Conservation (phyloP, 1,139 yeast species). For the Kurtzmaniella quercitrusa region DNA sequence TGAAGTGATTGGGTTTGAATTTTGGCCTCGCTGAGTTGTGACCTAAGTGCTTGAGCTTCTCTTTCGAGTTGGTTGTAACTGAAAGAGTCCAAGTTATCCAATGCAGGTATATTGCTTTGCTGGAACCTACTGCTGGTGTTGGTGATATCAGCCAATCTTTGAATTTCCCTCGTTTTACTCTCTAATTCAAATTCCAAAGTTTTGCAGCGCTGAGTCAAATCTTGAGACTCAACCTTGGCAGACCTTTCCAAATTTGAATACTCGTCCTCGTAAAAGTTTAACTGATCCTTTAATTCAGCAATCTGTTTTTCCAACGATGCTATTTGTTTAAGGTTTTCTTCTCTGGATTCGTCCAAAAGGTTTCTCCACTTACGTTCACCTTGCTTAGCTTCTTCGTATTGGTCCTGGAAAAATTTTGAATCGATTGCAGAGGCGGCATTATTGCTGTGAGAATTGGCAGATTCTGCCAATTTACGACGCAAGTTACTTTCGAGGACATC, state of each 20-base stretch:
- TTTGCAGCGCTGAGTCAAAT: slow-evolving; percentile 14
- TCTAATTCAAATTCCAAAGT: slow-evolving; percentile 10
- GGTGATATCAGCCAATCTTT: slow-evolving; percentile 6
- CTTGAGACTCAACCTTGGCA: slow-evolving; percentile 13
- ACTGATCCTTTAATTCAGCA: slow-evolving; percentile 20
- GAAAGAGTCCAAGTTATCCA: slow-evolving; percentile 21
- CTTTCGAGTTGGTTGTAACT: slow-evolving; percentile 17
- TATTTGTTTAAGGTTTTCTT: slow-evolving; percentile 17
- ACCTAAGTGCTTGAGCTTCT: slow-evolving; percentile 15
- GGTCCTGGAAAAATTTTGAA: slow-evolving; percentile 15
- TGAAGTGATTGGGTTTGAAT: slow-evolving; percentile 31
- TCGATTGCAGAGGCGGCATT: slow-evolving; percentile 7
- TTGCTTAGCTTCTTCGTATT: slow-evolving; percentile 16
- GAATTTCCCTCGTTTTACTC: slow-evolving; percentile 19
- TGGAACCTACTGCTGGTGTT: slow-evolving; percentile 8
- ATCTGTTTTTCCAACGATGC: slow-evolving; percentile 13
- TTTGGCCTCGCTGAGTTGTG: slow-evolving; percentile 15
- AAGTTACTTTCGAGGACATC: slow-evolving; percentile 19
- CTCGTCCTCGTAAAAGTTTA: slow-evolving; percentile 25
- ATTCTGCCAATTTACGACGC: slow-evolving; percentile 21
- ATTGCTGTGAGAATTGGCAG: slow-evolving; percentile 14
- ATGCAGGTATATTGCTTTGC: slow-evolving; percentile 12
- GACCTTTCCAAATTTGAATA: slow-evolving; percentile 17
- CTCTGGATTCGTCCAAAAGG: slow-evolving; percentile 17
- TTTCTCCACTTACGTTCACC: slow-evolving; percentile 16